Percentiles rank a stretch among this genome's conserved stretches.
These are phyloP conservation scores for Cucurbita pepo DNA, from an alignment of 306 rosid genomes.

Conservation along the genomic window DNA sequence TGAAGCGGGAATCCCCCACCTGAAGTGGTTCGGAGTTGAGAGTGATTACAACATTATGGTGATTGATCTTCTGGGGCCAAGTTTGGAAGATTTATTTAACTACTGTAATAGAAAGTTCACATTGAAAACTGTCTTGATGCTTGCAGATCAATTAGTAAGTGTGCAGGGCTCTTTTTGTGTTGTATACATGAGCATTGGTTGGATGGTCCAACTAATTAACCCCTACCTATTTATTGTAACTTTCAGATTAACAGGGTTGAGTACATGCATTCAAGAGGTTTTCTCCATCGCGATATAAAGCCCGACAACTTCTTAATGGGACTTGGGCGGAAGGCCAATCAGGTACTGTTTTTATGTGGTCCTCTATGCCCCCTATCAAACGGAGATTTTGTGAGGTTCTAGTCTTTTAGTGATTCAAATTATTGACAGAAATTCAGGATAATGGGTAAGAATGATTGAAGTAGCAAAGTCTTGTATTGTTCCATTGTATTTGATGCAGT, in stretches of 20 bases:
- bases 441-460: neutral
- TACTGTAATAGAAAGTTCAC: constrained; percentile 84
- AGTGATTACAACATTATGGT: constrained; percentile 93
- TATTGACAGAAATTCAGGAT: neutral
- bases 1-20: constrained; percentile 95
- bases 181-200: constrained; percentile 1
- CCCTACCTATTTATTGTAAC: neutral
- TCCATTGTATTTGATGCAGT: neutral
- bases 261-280: constrained; percentile 98
- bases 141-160: constrained; percentile 97
- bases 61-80: constrained; percentile 98
- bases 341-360: constrained; percentile 29
- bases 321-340: constrained; percentile 94
- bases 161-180: constrained; percentile 1
- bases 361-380: neutral
- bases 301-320: constrained; percentile 99
- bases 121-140: constrained; percentile 89
- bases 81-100: constrained; percentile 94
- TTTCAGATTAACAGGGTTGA: constrained; percentile 96
- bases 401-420: neutral
- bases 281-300: constrained; percentile 97
- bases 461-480: neutral
- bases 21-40: constrained; percentile 98
- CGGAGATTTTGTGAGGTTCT: neutral
- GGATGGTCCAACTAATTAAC: constrained; percentile 1